These are phyloP conservation scores for Stentor coeruleus DNA, from an alignment of 73 alveolate genomes.

Conservation along the genomic window DNA sequence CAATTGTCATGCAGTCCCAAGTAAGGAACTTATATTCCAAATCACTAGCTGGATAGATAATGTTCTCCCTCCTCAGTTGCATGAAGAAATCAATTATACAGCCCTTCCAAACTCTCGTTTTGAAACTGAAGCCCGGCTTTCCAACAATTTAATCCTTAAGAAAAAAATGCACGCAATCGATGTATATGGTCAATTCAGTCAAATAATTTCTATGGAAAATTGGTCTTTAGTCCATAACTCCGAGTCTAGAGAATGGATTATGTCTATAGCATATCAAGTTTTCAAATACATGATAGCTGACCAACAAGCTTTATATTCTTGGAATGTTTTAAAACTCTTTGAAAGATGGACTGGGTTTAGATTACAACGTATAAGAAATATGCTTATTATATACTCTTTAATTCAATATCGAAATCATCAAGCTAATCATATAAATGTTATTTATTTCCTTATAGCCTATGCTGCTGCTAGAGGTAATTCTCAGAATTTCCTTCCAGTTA, in stretches of 20 bases:
- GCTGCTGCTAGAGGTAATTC: not conserved
- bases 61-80: conserved; percentile 19
- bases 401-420: conserved; percentile 23
- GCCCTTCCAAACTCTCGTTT: not conserved
- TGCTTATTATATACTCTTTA: not conserved
- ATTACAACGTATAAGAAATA: conserved; percentile 8
- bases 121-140: not conserved
- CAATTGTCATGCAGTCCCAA: not conserved
- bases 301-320: conserved; percentile 16
- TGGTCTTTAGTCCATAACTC: not conserved
- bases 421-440: not conserved
- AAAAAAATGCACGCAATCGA: conserved; percentile 18
- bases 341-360: conserved; percentile 8
- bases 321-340: not conserved
- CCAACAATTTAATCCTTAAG: conserved; percentile 2
- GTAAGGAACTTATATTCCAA: not conserved
- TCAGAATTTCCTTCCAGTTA: not conserved
- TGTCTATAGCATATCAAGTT: conserved; percentile 2
- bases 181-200: not conserved
- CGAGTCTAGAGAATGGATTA: conserved; percentile 2
- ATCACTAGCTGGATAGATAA: not conserved
- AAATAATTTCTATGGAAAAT: not conserved
- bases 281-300: conserved; percentile 11
- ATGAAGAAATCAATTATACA: conserved; percentile 21
- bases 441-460: conserved; percentile 5